Evolutionary conservation across 441 rosid genomes (phyloP), one percentile per base, ranked within the genome.

Genomic region (Adansonia madagascariensis): DNA sequence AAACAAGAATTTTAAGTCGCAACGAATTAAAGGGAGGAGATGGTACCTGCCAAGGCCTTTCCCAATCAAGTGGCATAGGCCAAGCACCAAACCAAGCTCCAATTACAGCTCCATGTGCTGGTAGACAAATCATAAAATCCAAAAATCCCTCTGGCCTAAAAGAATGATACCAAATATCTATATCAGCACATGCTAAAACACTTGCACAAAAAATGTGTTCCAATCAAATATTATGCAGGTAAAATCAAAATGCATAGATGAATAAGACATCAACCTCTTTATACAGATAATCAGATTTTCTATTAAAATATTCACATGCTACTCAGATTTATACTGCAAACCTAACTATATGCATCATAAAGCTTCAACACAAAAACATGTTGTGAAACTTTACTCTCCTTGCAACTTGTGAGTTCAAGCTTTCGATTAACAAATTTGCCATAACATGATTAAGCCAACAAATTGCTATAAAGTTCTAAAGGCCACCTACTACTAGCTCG

Each of bases 11-110:
- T 49, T 8, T 2, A 31, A 71, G 49, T 35, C 49, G 24, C 46
- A 27, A 31, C 4, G 22, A 74, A 61, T 52, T 39, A 55, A 27
- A 12, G 53, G 59, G 46, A 10, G 52, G 35, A 46, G 70, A 49
- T 61, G 49, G 20, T 78, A 93, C 92, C 93, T 88, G 93, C 98
- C 99, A 95, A 75, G 97, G 95, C 82, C 93, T 89, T 83, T 92
- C 97, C 99, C 99, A 95, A 85, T 95, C 99, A 74, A 94, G 97
- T 8, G 99, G 98, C 99, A 95, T 94, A 31, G 99, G 98, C 97
- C 95, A 95, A 79, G 97, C 95, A 64, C 99, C 99, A 82, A 93
- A 88, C 97, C 99, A 93, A 64, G 92, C 98, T 81, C 97, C 99
- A 82, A 92, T 65, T 50, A 89, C 66, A 73, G 93, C 92, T 79